Evolutionary conservation across 2,329 filamentous ascomycete genomes (phyloP), one percentile per base, ranked within the genome.

Genomic region (Ceratocystis harringtonii): DNA sequence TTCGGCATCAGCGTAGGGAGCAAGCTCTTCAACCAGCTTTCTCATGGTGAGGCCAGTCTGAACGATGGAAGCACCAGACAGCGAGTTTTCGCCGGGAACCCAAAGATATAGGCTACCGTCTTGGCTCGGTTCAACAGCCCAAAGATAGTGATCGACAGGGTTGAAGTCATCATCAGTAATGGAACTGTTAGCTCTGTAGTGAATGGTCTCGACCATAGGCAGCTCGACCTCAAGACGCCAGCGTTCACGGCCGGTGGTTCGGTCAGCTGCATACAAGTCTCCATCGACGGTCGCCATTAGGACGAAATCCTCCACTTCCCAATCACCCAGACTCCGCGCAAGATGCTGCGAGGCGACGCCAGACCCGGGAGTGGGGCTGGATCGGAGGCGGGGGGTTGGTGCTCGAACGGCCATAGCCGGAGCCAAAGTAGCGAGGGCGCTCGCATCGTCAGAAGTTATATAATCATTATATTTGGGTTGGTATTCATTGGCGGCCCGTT

Each of bases 301-400:
- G 79, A 97, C 89, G 84, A 96, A 95, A 81, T 97, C 92, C 89
- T 97, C 92, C 79, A 96, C 92, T 88, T 96, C 90, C 92, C 92
- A 97, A 80, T 96, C 92, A 84, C 92, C 88, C 84, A 97, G 82
- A 82, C 88, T 95, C 85, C 92, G 92, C 92, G 91, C 92, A 88
- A 82, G 81, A 75, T 89, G 87, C 87, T 87, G 88, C 88, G 89
- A 86, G 80, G 87, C 83, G 76, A 88, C 80, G 72, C 85, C 85
- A 75, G 81, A 80, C 75, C 81, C 75, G 69, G 76, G 76, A 74
- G 81, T 82, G 78, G 82, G 83, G 75, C 80, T 79, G 74, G 79
- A 74, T 74, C 74, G 72, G 70, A 73, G 73, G 73, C 73, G 78
- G 84, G 84, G 85, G 84, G 84, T 77, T 84, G 88, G 89, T 90